phyloP scores from a whole-genome alignment of 2,329 filamentous ascomycete genomes.

The Parasarocladium wereldwijsianum region DNA sequence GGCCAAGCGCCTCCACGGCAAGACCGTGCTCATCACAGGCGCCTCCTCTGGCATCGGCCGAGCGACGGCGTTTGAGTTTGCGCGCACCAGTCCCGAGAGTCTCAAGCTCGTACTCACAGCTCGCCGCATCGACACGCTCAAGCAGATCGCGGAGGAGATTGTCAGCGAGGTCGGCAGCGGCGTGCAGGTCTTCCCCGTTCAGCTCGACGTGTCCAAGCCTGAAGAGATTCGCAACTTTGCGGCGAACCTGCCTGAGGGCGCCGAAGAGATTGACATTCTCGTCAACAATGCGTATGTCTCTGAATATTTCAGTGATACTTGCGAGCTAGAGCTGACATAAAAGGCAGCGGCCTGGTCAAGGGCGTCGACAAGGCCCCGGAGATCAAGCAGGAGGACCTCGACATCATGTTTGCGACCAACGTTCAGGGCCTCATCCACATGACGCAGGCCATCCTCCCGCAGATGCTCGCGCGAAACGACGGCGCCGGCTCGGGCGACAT shows the following conservation, averaged over 20 bases:
- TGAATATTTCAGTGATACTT: not conserved
- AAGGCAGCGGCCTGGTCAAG: constrained; percentile 64
- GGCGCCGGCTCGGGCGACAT: constrained; percentile 70
- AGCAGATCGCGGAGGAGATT: constrained; percentile 65
- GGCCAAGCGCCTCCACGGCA: constrained; percentile 72
- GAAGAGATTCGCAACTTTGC: constrained; percentile 64
- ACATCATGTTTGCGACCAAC: constrained; percentile 83
- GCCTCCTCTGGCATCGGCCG: constrained; percentile 90
- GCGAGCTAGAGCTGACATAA: not conserved
- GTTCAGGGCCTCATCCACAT: constrained; percentile 91
- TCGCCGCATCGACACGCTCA: constrained; percentile 65
- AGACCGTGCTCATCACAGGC: constrained; percentile 83
- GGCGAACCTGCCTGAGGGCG: constrained; percentile 59
- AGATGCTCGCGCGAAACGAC: constrained; percentile 62
- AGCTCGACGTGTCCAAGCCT: constrained; percentile 75
- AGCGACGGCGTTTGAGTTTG: constrained; percentile 79
- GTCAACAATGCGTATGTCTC: constrained; percentile 87
- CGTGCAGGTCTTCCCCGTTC: constrained; percentile 67
- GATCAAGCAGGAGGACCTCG: constrained; percentile 72
- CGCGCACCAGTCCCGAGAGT: constrained; percentile 63
- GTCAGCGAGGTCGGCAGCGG: constrained; percentile 62
- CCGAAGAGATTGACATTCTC: constrained; percentile 70
- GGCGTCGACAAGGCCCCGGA: constrained; percentile 75
- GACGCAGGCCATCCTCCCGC: constrained; percentile 78
- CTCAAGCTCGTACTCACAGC: constrained; percentile 80